Percentiles rank a stretch among this genome's conserved stretches.
Evolutionary conservation across 495 filamentous ascomycete genomes (phyloP).

Genomic region (Hypoxylon intermedium): DNA sequence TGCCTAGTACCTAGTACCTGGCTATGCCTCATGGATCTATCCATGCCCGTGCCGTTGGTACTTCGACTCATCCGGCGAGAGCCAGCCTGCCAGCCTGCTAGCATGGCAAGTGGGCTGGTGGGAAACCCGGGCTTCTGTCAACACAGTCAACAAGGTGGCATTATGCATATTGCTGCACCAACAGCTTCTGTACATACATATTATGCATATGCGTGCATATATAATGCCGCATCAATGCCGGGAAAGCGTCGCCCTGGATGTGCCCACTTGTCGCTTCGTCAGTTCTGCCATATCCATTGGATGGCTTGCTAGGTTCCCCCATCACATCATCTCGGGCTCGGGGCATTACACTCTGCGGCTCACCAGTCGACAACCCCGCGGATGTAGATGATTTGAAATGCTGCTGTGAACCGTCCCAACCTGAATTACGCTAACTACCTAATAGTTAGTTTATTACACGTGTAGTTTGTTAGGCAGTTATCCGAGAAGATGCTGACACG

Average conservation of each 20-base stretch:
- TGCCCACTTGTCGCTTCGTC: neutral
- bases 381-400: constrained; percentile 3
- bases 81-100: neutral
- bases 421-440: neutral
- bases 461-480: too few relatives aligned
- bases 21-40: constrained; percentile 10
- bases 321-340: constrained; percentile 27
- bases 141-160: too few relatives aligned
- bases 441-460: too few relatives aligned
- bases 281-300: constrained; percentile 10
- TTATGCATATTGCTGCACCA: too few relatives aligned
- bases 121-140: neutral
- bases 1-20: too few relatives aligned
- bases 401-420: neutral
- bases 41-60: neutral
- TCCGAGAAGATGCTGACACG: too few relatives aligned
- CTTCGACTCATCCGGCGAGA: constrained; percentile 18
- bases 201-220: constrained; percentile 2
- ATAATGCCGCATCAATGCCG: constrained; percentile 4
- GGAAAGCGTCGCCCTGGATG: neutral
- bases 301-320: constrained; percentile 6
- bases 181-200: neutral
- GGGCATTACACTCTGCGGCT: constrained; percentile 11
- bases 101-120: constrained; percentile 10
- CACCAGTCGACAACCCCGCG: neutral